A percentile compares a stretch with the other conserved stretches of the same genome.
Evolutionary conservation across 345 rosid species (phyloP).

Genomic region (Arabis hirsuta): DNA sequence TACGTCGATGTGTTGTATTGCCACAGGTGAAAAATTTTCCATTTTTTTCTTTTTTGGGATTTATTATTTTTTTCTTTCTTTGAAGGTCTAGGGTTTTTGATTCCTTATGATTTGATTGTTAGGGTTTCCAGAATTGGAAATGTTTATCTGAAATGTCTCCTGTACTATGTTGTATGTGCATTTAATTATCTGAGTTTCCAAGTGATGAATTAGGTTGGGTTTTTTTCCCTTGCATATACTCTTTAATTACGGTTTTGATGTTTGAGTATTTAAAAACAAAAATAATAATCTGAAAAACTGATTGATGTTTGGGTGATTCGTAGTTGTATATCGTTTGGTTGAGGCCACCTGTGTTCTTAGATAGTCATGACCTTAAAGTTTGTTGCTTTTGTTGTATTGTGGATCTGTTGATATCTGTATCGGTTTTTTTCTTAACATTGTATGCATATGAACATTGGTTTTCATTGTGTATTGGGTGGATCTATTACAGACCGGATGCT

Average conservation of each 20-base stretch:
- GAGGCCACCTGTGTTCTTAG: neutral
- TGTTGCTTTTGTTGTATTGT: slow-evolving; percentile 4
- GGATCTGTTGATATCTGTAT: slow-evolving; percentile 2
- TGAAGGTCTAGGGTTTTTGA: slow-evolving; percentile 19
- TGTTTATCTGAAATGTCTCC: neutral
- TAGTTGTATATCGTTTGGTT: neutral
- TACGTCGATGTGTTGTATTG: slow-evolving; percentile 90
- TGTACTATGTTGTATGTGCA: slow-evolving; percentile 29
- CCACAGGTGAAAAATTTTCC: slow-evolving; percentile 53
- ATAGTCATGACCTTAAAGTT: neutral
- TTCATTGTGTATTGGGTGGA: slow-evolving; percentile 2
- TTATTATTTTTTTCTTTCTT: no score
- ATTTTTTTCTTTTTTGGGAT: neutral
- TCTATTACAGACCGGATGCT: slow-evolving; percentile 71
- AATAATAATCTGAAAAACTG: neutral
- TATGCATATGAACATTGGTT: slow-evolving; percentile 16
- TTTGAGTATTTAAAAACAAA: neutral
- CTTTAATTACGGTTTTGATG: neutral
- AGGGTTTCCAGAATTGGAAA: neutral
- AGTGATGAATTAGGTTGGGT: neutral
- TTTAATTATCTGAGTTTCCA: slow-evolving; percentile 23
- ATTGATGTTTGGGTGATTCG: neutral
- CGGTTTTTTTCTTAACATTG: neutral
- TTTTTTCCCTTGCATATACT: slow-evolving; percentile 4
- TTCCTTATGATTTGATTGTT: slow-evolving; percentile 19